Evolutionary conservation across 306 rosid species (phyloP).

Genomic region (Acacia acuminata): DNA sequence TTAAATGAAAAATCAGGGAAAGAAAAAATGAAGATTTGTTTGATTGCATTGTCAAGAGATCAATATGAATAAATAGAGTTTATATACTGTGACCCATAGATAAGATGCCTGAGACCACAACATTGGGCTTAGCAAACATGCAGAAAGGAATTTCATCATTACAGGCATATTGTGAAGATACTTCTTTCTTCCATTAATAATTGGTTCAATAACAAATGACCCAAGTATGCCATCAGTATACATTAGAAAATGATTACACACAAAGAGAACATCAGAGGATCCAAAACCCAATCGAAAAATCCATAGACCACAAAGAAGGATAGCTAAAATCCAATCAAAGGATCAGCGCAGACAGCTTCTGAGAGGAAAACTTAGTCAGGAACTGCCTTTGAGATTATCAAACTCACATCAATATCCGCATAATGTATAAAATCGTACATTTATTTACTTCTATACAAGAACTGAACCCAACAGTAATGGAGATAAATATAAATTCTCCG

Average conservation of each 20-base stretch:
- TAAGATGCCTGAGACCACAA: neutral
- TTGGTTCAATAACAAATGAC: neutral
- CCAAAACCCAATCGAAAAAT: neutral
- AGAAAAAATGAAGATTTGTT: neutral
- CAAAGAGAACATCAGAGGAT: neutral
- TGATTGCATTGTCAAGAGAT: neutral
- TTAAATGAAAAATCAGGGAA: neutral
- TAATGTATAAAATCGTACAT: neutral
- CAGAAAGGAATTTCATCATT: neutral
- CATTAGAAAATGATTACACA: neutral
- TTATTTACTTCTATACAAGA: neutral
- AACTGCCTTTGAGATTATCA: neutral
- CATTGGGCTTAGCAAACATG: neutral
- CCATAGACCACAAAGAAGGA: neutral
- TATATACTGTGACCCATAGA: neutral
- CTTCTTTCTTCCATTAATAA: neutral
- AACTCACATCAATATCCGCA: neutral
- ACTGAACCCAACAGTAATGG: neutral
- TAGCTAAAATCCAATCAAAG: neutral
- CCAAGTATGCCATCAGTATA: neutral
- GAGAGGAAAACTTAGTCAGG: neutral
- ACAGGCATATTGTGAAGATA: neutral
- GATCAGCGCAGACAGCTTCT: neutral
- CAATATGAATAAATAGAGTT: neutral
- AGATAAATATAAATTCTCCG: neutral